Base-by-base conservation (phyloP, 441 rosid species). In the Adansonia grandidieri region DNA sequence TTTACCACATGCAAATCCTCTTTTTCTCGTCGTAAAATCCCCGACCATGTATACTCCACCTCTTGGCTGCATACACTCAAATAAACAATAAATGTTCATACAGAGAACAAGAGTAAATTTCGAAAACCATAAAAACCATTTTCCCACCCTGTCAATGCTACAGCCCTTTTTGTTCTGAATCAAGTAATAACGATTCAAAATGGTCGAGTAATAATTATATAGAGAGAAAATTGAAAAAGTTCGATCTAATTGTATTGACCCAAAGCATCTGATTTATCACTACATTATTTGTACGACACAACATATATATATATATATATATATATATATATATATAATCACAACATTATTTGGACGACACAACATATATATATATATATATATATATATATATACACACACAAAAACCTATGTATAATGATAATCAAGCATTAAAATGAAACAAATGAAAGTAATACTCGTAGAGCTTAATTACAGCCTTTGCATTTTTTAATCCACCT, bases 11-110 rank as follows among this genome's bases (percentile, higher is more conserved):
- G 90, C 82, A 94, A 79, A 37, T 89, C 86, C 19, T 90, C 28
- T 93, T 79, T 91, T 90, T 80, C 61, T 89, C 0, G 96, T 91
- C 97, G 91, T 92, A 82, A 90, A 94, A 74, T 94, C 94, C 60
- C 97, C 98, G 74, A 94, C 98, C 6, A 91, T 92, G 82, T 94
- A 94, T 28, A 88, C 75, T 48, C 89, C 92, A 83, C 81, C 85
- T 83, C 76, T 88, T n/a, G 91, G 89, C 92, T 93, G 92, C 88
- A 81, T 17, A 42, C 4, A 65, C 74, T 63, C 22, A 42, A 62
- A 63, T 37, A 19, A n/a, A 6, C 13, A 51, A 47, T 28, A 57
- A 58, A 71, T 13, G 53, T 45, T 10, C 57, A 82, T 60, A 15
- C 1, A 5, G 19, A 63, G 44, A 74, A 44, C 7, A 56, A 56